Evolutionary conservation across 345 rosid species (phyloP), one percentile per base, ranked within the genome.

Genomic region (Punica granatum): DNA sequence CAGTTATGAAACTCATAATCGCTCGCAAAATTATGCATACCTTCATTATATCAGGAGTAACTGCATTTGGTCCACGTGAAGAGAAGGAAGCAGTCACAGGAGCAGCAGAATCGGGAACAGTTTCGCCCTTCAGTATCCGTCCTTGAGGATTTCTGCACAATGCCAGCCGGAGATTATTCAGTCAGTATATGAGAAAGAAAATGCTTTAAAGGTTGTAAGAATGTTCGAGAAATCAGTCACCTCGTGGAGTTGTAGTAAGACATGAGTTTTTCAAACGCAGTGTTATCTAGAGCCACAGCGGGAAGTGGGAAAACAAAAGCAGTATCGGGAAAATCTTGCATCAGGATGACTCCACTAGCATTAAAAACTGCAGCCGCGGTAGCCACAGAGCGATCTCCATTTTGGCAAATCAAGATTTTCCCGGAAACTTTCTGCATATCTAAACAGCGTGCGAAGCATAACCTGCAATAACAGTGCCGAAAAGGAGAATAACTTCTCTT

Each of bases 21-120:
- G 23, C 30, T 49, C 11, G 8, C 16, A 30, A 30, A 7, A 13
- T 23, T 16, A 49, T 21, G 16, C 15, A 0, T 62, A 76, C 79
- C 73, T 71, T 78, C 78, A 77, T n/a, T 9, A 86, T 73, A 69
- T 79, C 78, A 14, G 69, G 59, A 23, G 59, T n/a, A 16, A 76
- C 41, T 0, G 0, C 0, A 66, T 70, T 81, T 19, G 86, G 91
- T 0, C 88, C 86, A 0, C 80, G 71, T 0, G 85, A 77, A 60
- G 88, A 84, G 73, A 77, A 82, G 5, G 39, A 1, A 9, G 81
- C 65, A 46, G 74, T 74, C 21, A 37, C 25, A 25, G 86, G 88
- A 44, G 84, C 80, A 25, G 21, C 60, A 25, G 48, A 43, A 63
- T 80, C 76, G 28, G 23, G 62, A 51, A 60, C 54, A 28, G 41